Evolutionary conservation across 2,329 filamentous ascomycete genomes (phyloP).

Genomic region (Trichoderma guizhouense): DNA sequence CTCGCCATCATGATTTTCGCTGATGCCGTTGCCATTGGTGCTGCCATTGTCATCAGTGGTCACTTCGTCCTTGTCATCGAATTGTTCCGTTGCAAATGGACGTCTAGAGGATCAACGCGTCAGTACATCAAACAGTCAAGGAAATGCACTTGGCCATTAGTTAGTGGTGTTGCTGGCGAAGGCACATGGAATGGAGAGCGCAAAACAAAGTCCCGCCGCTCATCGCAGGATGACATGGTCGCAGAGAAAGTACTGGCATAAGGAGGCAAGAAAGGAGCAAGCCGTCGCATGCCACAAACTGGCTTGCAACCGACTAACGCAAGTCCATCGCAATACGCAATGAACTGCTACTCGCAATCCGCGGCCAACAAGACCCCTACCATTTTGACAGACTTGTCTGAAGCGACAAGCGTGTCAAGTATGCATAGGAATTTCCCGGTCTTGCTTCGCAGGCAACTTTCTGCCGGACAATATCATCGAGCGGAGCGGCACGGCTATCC

Average conservation of each 20-base stretch:
- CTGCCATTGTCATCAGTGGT: not conserved
- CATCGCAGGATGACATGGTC: not conserved
- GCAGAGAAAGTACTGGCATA: conserved; percentile 11
- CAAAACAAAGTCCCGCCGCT: not conserved
- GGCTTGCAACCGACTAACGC: not conserved
- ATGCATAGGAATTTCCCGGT: not conserved
- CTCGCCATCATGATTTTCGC: not conserved
- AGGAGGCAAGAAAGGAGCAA: conserved; percentile 4
- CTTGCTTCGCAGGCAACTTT: conserved; percentile 1
- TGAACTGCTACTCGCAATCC: not conserved
- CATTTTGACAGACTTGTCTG: not conserved
- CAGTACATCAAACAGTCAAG: not conserved
- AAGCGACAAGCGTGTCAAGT: not conserved
- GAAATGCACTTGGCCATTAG: not conserved
- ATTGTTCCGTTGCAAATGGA: not conserved
- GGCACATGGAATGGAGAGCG: not conserved
- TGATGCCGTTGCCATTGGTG: too few relatives aligned
- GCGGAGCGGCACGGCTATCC: conserved; percentile 9
- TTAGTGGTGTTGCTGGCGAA: not conserved
- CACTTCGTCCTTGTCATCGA: not conserved
- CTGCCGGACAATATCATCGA: not conserved
- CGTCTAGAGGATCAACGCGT: not conserved
- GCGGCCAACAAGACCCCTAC: conserved; percentile 7
- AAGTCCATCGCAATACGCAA: not conserved
- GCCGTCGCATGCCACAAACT: not conserved